These are phyloP conservation scores for Tardiomyces blankii DNA, from an alignment of 1,139 yeast species.

Conservation along the genomic window DNA sequence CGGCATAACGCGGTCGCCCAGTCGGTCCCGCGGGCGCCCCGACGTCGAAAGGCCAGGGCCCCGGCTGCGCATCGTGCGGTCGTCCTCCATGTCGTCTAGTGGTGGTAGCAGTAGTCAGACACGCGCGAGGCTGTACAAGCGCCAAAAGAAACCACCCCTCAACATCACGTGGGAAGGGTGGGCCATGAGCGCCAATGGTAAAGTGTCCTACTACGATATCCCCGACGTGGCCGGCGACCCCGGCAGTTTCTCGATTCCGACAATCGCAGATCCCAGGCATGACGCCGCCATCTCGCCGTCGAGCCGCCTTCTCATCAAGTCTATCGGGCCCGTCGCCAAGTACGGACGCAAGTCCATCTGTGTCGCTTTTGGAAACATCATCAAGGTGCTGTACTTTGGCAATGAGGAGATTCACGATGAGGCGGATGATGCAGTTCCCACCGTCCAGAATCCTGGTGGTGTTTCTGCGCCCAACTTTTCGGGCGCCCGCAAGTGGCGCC, in stretches of 20 bases:
- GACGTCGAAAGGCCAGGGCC: not conserved
- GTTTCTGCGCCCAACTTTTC: not conserved
- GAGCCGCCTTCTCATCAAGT: constrained; percentile 33
- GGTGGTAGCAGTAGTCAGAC: not conserved
- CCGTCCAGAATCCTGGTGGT: not conserved
- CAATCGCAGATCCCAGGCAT: not conserved
- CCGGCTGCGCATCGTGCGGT: not conserved
- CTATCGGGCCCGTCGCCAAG: constrained; percentile 43
- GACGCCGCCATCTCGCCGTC: constrained; percentile 14
- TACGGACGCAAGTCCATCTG: constrained; percentile 74
- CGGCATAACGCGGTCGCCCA: not conserved
- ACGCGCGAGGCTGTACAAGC: not conserved
- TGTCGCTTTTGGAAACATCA: constrained; percentile 58
- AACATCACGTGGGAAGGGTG: constrained; percentile 63
- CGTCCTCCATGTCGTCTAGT: not conserved
- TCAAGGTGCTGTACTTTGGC: constrained; percentile 66
- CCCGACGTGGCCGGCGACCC: constrained; percentile 34
- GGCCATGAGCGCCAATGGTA: constrained; percentile 58
- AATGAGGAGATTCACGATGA: not conserved
- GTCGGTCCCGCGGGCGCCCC: not conserved
- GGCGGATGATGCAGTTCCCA: not conserved
- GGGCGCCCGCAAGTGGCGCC: not conserved
- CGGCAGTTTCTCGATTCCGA: not conserved
- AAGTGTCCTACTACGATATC: constrained; percentile 45
- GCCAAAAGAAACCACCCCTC: constrained; percentile 11